Evolutionary conservation across 2,329 filamentous ascomycete species (phyloP).

Genomic region (Chaetomium globosum): DNA sequence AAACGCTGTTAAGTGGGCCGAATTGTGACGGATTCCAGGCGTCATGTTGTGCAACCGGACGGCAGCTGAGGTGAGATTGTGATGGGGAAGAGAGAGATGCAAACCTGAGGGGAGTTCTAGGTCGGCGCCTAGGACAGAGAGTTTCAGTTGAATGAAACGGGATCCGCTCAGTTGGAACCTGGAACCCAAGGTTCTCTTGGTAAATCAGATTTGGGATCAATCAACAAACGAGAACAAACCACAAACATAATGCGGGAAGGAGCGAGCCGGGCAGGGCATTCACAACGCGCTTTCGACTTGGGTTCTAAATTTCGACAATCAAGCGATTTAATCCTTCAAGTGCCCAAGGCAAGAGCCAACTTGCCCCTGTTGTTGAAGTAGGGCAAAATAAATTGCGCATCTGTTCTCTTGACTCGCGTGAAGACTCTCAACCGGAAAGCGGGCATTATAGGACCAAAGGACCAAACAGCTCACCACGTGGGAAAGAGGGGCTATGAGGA

Average conservation of each 20-base stretch:
- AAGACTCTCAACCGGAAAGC: background rate
- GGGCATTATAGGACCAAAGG: background rate
- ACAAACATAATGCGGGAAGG: background rate
- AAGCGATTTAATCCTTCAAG: background rate
- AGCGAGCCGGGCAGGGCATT: no score
- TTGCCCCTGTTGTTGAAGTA: background rate
- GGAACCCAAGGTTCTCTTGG: background rate
- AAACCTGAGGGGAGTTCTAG: background rate
- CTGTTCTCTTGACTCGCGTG: background rate
- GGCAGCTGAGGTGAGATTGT: slow-evolving; percentile 5
- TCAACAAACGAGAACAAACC: background rate
- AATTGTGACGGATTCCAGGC: slow-evolving; percentile 3
- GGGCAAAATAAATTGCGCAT: background rate
- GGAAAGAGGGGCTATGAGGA: background rate
- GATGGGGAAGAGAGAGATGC: background rate
- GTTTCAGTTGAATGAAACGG: background rate
- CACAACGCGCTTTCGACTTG: no score
- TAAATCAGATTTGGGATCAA: background rate
- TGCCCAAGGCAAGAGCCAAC: background rate
- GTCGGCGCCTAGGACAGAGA: background rate
- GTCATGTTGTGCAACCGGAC: slow-evolving; percentile 21
- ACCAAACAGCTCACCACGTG: background rate
- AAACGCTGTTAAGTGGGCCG: background rate
- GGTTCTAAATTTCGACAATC: background rate
- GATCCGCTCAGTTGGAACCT: background rate